phyloP scores from a whole-genome alignment of 2,329 filamentous ascomycete genomes.

The Cladosporium sp. region DNA sequence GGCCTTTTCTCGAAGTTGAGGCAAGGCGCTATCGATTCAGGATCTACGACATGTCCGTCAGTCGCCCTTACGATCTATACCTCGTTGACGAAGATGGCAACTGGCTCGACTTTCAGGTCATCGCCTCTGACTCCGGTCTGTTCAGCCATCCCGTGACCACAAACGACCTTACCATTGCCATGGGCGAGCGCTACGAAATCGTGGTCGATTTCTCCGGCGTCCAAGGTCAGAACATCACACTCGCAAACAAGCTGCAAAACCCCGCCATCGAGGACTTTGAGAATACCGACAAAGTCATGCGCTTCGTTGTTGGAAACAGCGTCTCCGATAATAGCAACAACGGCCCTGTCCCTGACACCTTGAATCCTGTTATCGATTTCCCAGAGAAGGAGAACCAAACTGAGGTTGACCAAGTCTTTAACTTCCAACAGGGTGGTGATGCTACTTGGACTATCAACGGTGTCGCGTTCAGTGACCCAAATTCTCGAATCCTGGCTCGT shows the following conservation, averaged over 20 bases:
- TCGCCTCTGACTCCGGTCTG: constrained; percentile 53
- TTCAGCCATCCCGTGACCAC: constrained; percentile 43
- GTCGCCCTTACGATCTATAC: constrained; percentile 47
- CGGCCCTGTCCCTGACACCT: constrained; percentile 35
- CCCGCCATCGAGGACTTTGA: constrained; percentile 45
- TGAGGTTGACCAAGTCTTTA: constrained; percentile 43
- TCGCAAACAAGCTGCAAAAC: constrained; percentile 24
- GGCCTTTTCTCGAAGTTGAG: constrained; percentile 57
- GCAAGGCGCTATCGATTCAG: constrained; percentile 58
- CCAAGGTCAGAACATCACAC: constrained; percentile 42
- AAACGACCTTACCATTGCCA: constrained; percentile 44
- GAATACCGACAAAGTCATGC: constrained; percentile 51
- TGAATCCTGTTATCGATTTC: constrained; percentile 27
- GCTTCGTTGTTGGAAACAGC: constrained; percentile 45
- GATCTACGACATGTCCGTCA: constrained; percentile 49
- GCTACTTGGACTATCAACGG: constrained; percentile 49
- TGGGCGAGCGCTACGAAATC: constrained; percentile 57
- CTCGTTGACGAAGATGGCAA: constrained; percentile 37
- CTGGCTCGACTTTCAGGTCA: constrained; percentile 48
- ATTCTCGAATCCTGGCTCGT: constrained; percentile 47
- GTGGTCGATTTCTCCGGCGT: constrained; percentile 52
- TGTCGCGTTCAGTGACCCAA: constrained; percentile 43
- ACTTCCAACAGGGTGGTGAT: constrained; percentile 42
- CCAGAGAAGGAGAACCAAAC: constrained; percentile 31
- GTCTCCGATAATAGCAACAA: constrained; percentile 38